Percentiles rank a stretch among this genome's conserved stretches.
phyloP scores from a whole-genome alignment of 2,329 filamentous ascomycete species.

The Lecanicillium sp. region DNA sequence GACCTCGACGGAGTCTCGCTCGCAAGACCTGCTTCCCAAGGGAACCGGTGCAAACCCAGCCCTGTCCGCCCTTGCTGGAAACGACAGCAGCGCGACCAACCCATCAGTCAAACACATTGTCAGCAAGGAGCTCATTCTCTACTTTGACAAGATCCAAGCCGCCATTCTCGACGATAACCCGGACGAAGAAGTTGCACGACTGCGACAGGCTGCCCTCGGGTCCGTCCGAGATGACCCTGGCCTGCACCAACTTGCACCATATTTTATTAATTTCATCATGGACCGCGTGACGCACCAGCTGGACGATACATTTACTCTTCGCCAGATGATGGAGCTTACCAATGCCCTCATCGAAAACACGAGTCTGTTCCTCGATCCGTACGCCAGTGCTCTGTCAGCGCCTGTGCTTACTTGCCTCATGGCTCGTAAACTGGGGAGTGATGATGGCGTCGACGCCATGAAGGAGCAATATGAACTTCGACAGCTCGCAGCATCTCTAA shows the following conservation, averaged over 20 bases:
- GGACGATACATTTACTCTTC: constrained; percentile 80
- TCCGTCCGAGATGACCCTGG: constrained; percentile 85
- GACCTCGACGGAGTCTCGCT: constrained; percentile 71
- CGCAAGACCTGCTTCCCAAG: constrained; percentile 81
- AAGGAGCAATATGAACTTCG: constrained; percentile 70
- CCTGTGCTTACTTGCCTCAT: constrained; percentile 88
- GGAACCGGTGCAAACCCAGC: constrained; percentile 81
- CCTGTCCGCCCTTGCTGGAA: constrained; percentile 70
- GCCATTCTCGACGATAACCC: constrained; percentile 83
- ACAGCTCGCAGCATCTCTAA: constrained; percentile 73
- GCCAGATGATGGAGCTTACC: constrained; percentile 86
- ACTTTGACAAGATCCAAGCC: constrained; percentile 90
- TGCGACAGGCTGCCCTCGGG: constrained; percentile 76
- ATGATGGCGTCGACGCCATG: constrained; percentile 42
- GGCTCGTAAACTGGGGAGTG: constrained; percentile 61
- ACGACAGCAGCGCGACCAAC: constrained; percentile 76
- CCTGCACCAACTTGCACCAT: constrained; percentile 89
- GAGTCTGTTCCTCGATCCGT: constrained; percentile 61
- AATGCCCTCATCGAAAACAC: constrained; percentile 77
- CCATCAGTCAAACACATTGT: constrained; percentile 93
- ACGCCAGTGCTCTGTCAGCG: constrained; percentile 61
- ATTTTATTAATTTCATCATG: constrained; percentile 92
- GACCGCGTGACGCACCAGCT: constrained; percentile 93
- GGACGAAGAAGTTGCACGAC: constrained; percentile 62
- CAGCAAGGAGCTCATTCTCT: constrained; percentile 90